Percentiles rank a stretch among this genome's conserved stretches.
phyloP scores from a whole-genome alignment of 176 grass and related monocot species.

The Coix lacrymajobi region DNA sequence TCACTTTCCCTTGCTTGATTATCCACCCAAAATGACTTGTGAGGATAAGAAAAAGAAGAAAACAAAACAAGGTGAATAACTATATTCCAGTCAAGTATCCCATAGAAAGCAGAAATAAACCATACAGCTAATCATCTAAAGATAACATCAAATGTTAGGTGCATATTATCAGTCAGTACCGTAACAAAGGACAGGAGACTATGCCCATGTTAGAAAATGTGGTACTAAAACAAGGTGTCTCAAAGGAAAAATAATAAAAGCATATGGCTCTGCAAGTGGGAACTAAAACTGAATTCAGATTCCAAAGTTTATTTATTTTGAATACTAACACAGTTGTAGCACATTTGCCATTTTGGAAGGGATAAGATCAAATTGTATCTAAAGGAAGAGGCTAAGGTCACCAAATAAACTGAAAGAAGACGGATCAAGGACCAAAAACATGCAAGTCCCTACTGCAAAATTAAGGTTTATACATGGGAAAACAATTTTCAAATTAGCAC shows the following conservation, averaged over 20 bases:
- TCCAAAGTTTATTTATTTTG: background rate
- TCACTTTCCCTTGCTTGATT: constrained; percentile 65
- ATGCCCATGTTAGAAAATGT: background rate
- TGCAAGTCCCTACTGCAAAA: background rate
- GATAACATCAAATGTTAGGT: background rate
- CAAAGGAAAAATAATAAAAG: background rate
- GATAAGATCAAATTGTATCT: background rate
- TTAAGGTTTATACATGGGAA: background rate
- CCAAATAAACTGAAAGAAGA: background rate
- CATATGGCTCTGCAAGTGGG: background rate
- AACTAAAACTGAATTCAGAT: background rate
- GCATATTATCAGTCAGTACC: background rate
- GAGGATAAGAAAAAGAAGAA: constrained; percentile 22
- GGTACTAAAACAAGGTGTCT: background rate
- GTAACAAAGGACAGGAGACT: background rate
- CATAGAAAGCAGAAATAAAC: background rate
- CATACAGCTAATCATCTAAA: background rate
- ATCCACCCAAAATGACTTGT: constrained; percentile 92
- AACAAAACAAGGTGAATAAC: constrained; percentile 9
- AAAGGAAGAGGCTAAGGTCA: background rate
- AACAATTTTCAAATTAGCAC: background rate
- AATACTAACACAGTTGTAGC: background rate
- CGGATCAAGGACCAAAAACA: background rate
- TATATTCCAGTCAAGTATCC: constrained; percentile 19
- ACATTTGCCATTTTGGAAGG: background rate